These are phyloP conservation scores for Venturia oleaginea DNA, from an alignment of 2,329 filamentous ascomycete genomes.

Conservation along the genomic window DNA sequence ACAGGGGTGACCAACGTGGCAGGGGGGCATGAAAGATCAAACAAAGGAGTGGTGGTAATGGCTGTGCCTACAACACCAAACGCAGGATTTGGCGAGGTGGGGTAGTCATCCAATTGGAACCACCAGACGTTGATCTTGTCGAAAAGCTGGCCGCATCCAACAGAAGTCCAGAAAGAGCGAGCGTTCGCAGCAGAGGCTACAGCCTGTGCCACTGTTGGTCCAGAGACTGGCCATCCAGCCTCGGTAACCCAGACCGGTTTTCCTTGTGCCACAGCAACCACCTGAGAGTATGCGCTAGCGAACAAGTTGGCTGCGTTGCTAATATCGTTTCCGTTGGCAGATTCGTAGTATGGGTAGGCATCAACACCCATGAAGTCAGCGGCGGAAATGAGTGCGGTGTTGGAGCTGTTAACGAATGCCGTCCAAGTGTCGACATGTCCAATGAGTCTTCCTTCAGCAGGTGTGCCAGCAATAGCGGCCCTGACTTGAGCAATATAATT, in stretches of 20 bases:
- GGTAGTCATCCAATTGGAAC: constrained; percentile 56
- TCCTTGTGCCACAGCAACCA: constrained; percentile 47
- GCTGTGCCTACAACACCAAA: constrained; percentile 59
- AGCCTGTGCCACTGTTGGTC: constrained; percentile 50
- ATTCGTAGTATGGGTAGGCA: constrained; percentile 77
- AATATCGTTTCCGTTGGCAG: constrained; percentile 47
- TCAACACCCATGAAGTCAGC: constrained; percentile 77
- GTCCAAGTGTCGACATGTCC: constrained; percentile 92
- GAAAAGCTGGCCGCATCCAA: constrained; percentile 60
- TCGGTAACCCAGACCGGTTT: constrained; percentile 82
- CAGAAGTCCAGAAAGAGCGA: constrained; percentile 69
- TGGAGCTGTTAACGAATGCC: constrained; percentile 36
- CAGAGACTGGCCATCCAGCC: constrained; percentile 77
- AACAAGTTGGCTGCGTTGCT: constrained; percentile 57
- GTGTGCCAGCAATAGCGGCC: constrained; percentile 52
- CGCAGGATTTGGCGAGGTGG: constrained; percentile 52
- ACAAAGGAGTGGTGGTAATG: constrained; percentile 26
- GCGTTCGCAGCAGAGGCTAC: constrained; percentile 60
- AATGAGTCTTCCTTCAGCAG: constrained; percentile 48
- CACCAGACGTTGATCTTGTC: constrained; percentile 57
- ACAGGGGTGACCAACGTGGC: neutral
- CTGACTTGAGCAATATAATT: constrained; percentile 64
- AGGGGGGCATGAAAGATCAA: constrained; percentile 27
- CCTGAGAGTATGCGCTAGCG: constrained; percentile 51
- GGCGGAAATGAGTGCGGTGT: constrained; percentile 58